These are phyloP conservation scores for Rhodotorula kratochvilovae DNA, from an alignment of 768 basidiomycete genomes.

Conservation along the genomic window DNA sequence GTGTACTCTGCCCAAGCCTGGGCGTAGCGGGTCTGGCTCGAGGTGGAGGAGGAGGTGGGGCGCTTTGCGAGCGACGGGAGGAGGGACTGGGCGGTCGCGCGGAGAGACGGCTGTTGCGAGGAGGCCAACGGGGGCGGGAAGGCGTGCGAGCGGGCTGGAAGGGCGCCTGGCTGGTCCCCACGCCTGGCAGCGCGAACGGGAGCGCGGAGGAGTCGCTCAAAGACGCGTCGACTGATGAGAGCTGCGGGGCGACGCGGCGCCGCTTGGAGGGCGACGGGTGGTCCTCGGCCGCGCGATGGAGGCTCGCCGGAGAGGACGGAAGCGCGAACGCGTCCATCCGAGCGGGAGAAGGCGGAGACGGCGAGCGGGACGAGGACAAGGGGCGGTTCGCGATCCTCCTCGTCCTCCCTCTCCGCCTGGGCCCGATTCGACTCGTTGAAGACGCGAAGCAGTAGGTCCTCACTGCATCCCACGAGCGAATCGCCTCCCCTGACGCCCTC, in stretches of 20 bases:
- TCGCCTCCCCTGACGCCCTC: background rate
- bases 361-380: background rate
- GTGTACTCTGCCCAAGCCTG: slow-evolving; percentile 7
- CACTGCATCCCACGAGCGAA: no score
- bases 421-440: background rate
- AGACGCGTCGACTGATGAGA: background rate
- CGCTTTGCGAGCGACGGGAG: slow-evolving; percentile 9
- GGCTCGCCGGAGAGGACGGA: background rate
- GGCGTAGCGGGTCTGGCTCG: slow-evolving; percentile 8
- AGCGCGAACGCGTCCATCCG: background rate
- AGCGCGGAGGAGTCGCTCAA: background rate
- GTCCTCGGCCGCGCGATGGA: background rate
- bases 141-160: background rate
- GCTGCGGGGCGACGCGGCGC: background rate
- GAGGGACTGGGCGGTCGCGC: background rate
- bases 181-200: background rate
- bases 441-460: background rate
- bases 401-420: no score
- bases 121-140: slow-evolving; percentile 7
- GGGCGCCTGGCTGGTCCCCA: no score
- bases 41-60: slow-evolving; percentile 2
- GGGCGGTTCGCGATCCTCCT: no score
- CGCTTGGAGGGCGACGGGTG: background rate
- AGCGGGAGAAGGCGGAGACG: background rate
- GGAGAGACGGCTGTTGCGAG: slow-evolving; percentile 15